Evolutionary conservation across 768 basidiomycete genomes (phyloP).

Genomic region (Suillus tomentosus): DNA sequence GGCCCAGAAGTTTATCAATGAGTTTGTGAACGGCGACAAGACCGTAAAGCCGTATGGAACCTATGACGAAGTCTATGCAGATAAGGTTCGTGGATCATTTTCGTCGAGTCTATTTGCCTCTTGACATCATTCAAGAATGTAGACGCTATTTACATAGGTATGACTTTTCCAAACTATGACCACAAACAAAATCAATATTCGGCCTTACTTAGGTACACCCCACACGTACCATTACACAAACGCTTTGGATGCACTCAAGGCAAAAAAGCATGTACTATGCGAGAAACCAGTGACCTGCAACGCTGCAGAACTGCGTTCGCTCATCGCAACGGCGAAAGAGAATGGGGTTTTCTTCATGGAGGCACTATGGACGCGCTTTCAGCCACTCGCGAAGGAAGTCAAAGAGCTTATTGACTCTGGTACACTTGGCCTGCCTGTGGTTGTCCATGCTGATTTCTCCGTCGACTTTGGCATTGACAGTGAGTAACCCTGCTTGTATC

Average conservation of each 20-base stretch:
- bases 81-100: constrained; percentile 35
- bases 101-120: not conserved
- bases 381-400: constrained; percentile 32
- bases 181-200: too few species aligned
- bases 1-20: constrained; percentile 46
- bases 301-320: constrained; percentile 45
- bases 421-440: constrained; percentile 39
- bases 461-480: constrained; percentile 46
- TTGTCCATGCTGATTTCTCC: constrained; percentile 51
- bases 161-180: not conserved
- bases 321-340: constrained; percentile 49
- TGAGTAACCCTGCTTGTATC: constrained; percentile 25
- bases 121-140: constrained; percentile 35
- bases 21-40: constrained; percentile 32
- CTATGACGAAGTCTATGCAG: constrained; percentile 47
- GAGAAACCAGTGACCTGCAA: constrained; percentile 59
- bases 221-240: constrained; percentile 55
- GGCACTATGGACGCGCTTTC: constrained; percentile 53
- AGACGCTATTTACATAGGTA: constrained; percentile 52
- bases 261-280: constrained; percentile 55
- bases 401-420: constrained; percentile 40
- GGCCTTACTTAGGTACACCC: constrained; percentile 42
- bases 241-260: constrained; percentile 45
- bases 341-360: constrained; percentile 59
- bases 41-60: constrained; percentile 44